These are phyloP conservation scores for Vigna reflexopilosa DNA, from an alignment of 306 rosid genomes.

Conservation along the genomic window DNA sequence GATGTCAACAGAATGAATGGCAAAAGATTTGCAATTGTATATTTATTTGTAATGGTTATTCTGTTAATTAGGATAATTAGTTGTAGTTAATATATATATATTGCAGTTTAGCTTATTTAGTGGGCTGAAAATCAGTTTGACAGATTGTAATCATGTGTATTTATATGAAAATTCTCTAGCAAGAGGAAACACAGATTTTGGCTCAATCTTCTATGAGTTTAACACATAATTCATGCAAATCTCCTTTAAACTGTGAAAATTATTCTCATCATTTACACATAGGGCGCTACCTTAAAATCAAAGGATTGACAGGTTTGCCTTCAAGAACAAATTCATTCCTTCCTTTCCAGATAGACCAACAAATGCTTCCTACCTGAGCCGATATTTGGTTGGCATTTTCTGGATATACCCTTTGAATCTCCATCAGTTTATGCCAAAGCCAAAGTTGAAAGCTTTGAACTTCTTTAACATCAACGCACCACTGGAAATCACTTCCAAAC, in stretches of 20 bases:
- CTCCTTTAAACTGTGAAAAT: not conserved
- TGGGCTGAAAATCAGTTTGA: no score
- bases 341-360: constrained; percentile 42
- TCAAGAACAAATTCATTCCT: constrained; percentile 41
- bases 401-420: constrained; percentile 35
- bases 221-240: not conserved
- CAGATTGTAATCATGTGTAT: no score
- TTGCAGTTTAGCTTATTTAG: no score
- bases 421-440: constrained; percentile 24
- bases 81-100: no score
- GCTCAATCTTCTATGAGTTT: no score
- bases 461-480: constrained; percentile 9
- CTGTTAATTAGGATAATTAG: no score
- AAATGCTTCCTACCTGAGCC: constrained; percentile 31
- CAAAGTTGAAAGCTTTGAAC: constrained; percentile 35
- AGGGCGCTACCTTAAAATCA: not conserved
- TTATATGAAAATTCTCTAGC: no score
- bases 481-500: constrained; percentile 40
- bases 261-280: not conserved
- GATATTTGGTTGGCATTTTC: constrained; percentile 9
- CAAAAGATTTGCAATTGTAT: no score
- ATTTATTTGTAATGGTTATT: no score
- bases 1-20: no score
- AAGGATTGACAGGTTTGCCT: constrained; percentile 25
- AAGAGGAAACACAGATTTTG: no score